Evolutionary conservation across 176 grass and related monocot genomes (phyloP).

Genomic region (Secale cereale): DNA sequence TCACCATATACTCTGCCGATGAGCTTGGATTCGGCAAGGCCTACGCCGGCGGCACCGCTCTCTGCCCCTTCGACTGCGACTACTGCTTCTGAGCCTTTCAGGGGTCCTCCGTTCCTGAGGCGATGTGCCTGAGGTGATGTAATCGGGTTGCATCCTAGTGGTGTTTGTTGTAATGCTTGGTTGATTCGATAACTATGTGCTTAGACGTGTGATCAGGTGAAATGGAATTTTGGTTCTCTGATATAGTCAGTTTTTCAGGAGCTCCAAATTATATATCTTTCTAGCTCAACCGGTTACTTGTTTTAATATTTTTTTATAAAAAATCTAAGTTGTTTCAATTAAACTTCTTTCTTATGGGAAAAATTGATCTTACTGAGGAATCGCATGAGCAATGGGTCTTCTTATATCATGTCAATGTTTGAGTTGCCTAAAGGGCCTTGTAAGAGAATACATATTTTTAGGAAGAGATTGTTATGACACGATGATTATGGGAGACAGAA

Average conservation of each 20-base stretch:
- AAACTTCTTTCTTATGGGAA: background rate
- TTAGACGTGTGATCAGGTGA: slow-evolving; percentile 15
- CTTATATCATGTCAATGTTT: too few relatives aligned
- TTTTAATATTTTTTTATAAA: too few relatives aligned
- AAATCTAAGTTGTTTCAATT: background rate
- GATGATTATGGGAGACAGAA: too few relatives aligned
- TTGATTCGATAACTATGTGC: background rate
- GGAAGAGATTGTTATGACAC: too few relatives aligned
- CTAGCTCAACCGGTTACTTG: background rate
- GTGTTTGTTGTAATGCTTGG: slow-evolving; percentile 1
- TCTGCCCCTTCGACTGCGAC: slow-evolving; percentile 70
- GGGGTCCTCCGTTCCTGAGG: background rate
- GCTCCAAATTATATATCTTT: background rate
- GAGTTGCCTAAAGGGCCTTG: too few relatives aligned
- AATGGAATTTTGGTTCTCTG: slow-evolving; percentile 37
- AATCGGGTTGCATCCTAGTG: background rate
- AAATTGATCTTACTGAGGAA: too few relatives aligned
- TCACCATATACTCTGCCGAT: slow-evolving; percentile 59
- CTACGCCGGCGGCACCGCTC: slow-evolving; percentile 41
- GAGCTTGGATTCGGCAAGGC: slow-evolving; percentile 70
- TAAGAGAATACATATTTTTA: too few relatives aligned
- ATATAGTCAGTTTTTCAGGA: background rate
- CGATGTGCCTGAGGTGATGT: slow-evolving; percentile 23
- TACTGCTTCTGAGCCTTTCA: slow-evolving; percentile 70
- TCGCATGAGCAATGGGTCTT: too few relatives aligned